phyloP scores from a whole-genome alignment of 192 early-diverging fungal genomes.

The Coemansia sp. region DNA sequence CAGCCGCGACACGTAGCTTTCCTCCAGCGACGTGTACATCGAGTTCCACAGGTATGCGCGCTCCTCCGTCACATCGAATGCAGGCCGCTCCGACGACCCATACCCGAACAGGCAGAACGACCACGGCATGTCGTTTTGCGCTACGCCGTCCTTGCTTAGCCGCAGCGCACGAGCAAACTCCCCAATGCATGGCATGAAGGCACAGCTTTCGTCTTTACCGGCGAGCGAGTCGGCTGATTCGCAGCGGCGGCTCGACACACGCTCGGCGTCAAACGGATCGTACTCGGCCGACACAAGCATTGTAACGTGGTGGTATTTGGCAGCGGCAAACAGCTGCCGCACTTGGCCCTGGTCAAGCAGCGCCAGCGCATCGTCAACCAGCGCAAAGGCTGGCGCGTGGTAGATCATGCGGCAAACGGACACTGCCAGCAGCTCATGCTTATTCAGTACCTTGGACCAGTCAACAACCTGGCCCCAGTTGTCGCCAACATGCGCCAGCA shows the following conservation, averaged over 20 bases:
- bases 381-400: constrained; percentile 34
- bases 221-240: neutral
- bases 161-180: constrained; percentile 41
- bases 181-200: constrained; percentile 16
- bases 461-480: constrained; percentile 45
- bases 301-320: constrained; percentile 32
- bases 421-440: constrained; percentile 30
- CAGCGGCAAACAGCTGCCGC: constrained; percentile 27
- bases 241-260: constrained; percentile 3
- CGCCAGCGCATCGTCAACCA: constrained; percentile 25
- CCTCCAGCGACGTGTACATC: neutral
- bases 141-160: neutral
- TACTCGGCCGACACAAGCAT: constrained; percentile 23
- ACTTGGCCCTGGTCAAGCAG: constrained; percentile 19
- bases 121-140: constrained; percentile 7
- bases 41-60: constrained; percentile 23
- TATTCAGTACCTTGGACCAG: constrained; percentile 36
- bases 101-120: constrained; percentile 34
- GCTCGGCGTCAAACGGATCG: constrained; percentile 21
- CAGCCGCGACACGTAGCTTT: constrained; percentile 4
- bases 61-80: constrained; percentile 22
- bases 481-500: constrained; percentile 25
- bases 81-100: constrained; percentile 16
- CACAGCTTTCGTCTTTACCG: neutral
- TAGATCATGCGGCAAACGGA: constrained; percentile 37